Base-by-base conservation (phyloP, 306 rosid genomes). In the Sicyos edulis region DNA sequence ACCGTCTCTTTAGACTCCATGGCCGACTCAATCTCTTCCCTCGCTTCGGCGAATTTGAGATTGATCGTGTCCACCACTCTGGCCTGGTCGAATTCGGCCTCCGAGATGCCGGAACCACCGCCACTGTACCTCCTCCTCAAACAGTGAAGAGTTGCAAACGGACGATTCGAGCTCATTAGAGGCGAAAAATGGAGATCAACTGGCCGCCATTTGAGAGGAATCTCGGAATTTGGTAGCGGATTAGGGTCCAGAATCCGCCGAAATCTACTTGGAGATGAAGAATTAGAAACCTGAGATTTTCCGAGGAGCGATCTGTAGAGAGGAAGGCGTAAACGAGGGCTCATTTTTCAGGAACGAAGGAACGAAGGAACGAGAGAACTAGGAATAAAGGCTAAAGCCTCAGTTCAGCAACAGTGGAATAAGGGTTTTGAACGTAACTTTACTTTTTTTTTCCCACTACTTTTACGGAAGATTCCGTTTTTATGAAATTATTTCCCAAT, bases 21-120 rank as follows among this genome's bases (percentile, higher is more conserved):
- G 1, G 96, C 97, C 90, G 77, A 85, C 82, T 93, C 96, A 77
- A 93, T 90, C 83, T 93, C 98, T 74, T 93, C 96, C 78, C 98
- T 87, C 4, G 98, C 98, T 75, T 90, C 98, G 12, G 87, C 95
- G 44, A 93, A 93, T 83, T 88, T 93, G 82, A 88, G 96, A 75
- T 93, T 88, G 78, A 93, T 93, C 80, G 69, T 84, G 78, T 93
- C 98, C 80, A 90, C 96, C 82, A 75, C 92, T 72, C 62, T 85
- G 75, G 84, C 85, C 79, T 78, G 82, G 22, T 93, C 97, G 11
- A 84, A 61, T 47, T 76, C 78, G 6, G 76, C n/a, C 15, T 42
- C 76, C 29, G 78, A 84, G 14, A 49, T 82, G 24, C 62, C 76
- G 14, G 89, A 45, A 40, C 74, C 81, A 9, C 78, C 81, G 7